Percentiles rank a stretch among this genome's conserved stretches.
Evolutionary conservation across 768 basidiomycete genomes (phyloP).

Genomic region (Dacryopinax primogenitus): DNA sequence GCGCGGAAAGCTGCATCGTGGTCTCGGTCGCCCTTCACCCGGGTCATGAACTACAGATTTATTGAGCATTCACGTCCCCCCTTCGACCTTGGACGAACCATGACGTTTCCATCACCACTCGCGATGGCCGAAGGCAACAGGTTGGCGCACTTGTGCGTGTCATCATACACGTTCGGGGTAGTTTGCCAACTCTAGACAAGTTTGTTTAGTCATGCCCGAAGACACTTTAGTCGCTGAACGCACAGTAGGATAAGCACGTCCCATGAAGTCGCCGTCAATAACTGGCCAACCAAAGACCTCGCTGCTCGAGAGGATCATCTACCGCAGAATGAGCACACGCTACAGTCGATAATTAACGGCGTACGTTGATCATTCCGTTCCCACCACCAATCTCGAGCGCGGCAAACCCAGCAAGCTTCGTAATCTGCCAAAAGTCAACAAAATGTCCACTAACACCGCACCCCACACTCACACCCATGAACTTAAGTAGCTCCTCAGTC

Average conservation of each 20-base stretch:
- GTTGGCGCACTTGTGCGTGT: constrained; percentile 1
- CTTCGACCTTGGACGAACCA: not conserved
- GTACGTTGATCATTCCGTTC: constrained; percentile 21
- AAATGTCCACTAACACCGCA: constrained; percentile 15
- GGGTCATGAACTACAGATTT: constrained; percentile 8
- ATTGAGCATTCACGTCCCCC: too few relatives aligned
- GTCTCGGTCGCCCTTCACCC: constrained; percentile 19
- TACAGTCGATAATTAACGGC: not conserved
- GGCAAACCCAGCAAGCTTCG: constrained; percentile 10
- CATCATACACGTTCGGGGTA: constrained; percentile 10
- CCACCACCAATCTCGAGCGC: constrained; percentile 23
- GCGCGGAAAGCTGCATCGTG: constrained; percentile 13
- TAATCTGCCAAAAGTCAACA: constrained; percentile 6
- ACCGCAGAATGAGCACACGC: not conserved
- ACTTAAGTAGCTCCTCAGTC: constrained; percentile 14
- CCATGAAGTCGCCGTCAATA: constrained; percentile 17
- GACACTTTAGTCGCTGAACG: not conserved
- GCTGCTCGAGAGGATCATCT: not conserved
- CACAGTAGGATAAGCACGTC: constrained; percentile 24
- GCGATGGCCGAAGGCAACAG: constrained; percentile 19
- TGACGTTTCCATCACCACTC: constrained; percentile 4
- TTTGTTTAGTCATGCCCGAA: not conserved
- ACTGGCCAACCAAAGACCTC: not conserved
- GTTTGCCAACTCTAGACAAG: not conserved
- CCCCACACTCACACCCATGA: not conserved